phyloP scores from a whole-genome alignment of 352 stramenopile genomes.

The Phytophthora sansomeana region DNA sequence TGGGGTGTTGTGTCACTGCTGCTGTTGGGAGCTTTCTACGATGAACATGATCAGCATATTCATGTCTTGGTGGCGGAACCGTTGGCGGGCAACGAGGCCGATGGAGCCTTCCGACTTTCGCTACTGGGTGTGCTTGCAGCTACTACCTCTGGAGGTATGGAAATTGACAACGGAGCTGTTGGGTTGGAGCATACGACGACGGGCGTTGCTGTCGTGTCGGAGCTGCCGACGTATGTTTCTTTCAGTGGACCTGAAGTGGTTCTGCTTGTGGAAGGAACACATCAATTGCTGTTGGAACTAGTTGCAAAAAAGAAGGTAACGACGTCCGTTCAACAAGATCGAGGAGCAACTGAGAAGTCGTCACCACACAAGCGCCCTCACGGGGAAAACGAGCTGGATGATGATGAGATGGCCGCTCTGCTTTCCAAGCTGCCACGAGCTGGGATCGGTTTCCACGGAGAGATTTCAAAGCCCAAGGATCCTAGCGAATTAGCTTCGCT shows the following conservation, averaged over 20 bases:
- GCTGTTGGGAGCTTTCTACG: conserved; percentile 57
- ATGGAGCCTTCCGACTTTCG: conserved; percentile 64
- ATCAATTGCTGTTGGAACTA: conserved; percentile 59
- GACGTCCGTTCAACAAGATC: neutral
- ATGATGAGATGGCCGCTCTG: conserved; percentile 65
- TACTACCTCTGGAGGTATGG: conserved; percentile 37
- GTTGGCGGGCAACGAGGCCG: conserved; percentile 49
- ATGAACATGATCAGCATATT: conserved; percentile 49
- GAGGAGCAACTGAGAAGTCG: conserved; percentile 8
- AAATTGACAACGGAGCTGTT: conserved; percentile 41
- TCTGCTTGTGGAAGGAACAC: conserved; percentile 66
- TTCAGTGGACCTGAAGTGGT: conserved; percentile 56
- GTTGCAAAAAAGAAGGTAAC: conserved; percentile 18
- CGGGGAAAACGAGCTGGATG: conserved; percentile 58
- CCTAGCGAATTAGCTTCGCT: conserved; percentile 54
- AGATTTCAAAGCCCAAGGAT: conserved; percentile 66
- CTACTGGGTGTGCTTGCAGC: conserved; percentile 44
- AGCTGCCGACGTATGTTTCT: conserved; percentile 62
- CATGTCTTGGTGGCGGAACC: conserved; percentile 57
- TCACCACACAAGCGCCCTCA: conserved; percentile 61
- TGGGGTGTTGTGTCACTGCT: conserved; percentile 46
- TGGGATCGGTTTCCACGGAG: conserved; percentile 82
- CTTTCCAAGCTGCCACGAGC: conserved; percentile 73
- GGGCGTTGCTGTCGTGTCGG: conserved; percentile 54
- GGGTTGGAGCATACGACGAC: conserved; percentile 50